phyloP scores from a whole-genome alignment of 305 asterid species.

The Solanum chacoense region DNA sequence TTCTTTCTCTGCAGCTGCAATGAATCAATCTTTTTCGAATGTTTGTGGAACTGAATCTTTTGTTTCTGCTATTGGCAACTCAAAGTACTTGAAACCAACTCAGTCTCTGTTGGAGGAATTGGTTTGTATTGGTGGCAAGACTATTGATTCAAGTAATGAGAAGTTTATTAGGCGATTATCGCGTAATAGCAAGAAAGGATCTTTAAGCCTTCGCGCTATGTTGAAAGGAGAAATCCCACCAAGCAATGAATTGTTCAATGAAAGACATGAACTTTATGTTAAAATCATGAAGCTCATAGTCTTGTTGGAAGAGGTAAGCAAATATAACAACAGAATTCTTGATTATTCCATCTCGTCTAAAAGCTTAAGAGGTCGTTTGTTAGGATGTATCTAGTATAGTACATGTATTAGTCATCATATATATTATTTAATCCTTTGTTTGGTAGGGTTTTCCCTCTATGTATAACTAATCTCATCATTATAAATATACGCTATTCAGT shows the following conservation, averaged over 20 bases:
- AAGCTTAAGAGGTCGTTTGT: neutral
- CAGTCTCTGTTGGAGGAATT: slow-evolving; percentile 70
- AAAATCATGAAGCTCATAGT: slow-evolving; percentile 55
- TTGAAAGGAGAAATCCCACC: slow-evolving; percentile 46
- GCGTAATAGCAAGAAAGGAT: slow-evolving; percentile 25
- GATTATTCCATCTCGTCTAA: neutral
- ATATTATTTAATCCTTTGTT: neutral
- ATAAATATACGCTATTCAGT: neutral
- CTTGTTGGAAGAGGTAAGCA: slow-evolving; percentile 56
- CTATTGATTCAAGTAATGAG: slow-evolving; percentile 34
- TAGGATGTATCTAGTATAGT: neutral
- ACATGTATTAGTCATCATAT: neutral
- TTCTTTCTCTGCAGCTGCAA: slow-evolving; percentile 14
- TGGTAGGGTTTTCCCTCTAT: neutral
- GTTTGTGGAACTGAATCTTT: slow-evolving; percentile 39
- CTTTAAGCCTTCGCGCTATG: slow-evolving; percentile 37
- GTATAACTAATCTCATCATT: neutral
- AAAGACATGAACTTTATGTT: slow-evolving; percentile 34
- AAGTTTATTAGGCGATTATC: slow-evolving; percentile 37
- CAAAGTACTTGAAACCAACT: slow-evolving; percentile 61
- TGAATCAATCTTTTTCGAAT: slow-evolving; percentile 24
- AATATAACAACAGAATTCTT: neutral
- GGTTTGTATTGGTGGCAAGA: slow-evolving; percentile 41
- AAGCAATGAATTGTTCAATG: slow-evolving; percentile 23
- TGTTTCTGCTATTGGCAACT: slow-evolving; percentile 26